These are phyloP conservation scores for Hemisphaericaspora subhashii DNA, from an alignment of 1,139 yeast species.

Conservation along the genomic window DNA sequence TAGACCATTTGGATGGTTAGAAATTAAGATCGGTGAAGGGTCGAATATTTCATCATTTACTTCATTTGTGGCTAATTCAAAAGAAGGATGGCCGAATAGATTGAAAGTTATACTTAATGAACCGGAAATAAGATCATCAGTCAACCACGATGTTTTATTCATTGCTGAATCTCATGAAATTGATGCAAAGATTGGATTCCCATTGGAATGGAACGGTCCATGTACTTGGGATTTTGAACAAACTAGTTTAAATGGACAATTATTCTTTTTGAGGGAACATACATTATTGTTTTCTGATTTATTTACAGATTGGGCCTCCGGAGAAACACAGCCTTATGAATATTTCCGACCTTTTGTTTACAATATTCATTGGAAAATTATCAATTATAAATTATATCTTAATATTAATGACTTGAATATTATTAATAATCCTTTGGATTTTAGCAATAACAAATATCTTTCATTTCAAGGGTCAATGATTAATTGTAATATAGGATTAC, in stretches of 20 bases:
- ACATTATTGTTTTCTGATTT: slow-evolving; percentile 71
- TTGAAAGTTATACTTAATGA: slow-evolving; percentile 49
- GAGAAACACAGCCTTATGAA: slow-evolving; percentile 73
- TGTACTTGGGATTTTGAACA: slow-evolving; percentile 67
- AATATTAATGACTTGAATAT: slow-evolving; percentile 87
- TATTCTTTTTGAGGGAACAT: slow-evolving; percentile 84
- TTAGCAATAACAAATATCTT: slow-evolving; percentile 73
- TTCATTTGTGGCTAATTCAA: slow-evolving; percentile 52
- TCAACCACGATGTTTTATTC: slow-evolving; percentile 80
- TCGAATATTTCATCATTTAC: slow-evolving; percentile 50
- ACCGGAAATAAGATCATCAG: slow-evolving; percentile 77
- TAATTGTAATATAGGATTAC: slow-evolving; percentile 49
- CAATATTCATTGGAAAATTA: slow-evolving; percentile 56
- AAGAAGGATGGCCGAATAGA: slow-evolving; percentile 59
- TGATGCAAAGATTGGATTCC: slow-evolving; percentile 61
- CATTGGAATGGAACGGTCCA: slow-evolving; percentile 79
- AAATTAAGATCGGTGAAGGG: slow-evolving; percentile 57
- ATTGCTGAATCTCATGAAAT: slow-evolving; percentile 61
- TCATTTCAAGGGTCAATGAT: slow-evolving; percentile 71
- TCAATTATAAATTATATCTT: slow-evolving; percentile 59
- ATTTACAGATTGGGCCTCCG: slow-evolving; percentile 73
- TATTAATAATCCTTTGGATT: slow-evolving; percentile 84
- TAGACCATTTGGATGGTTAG: slow-evolving; percentile 91
- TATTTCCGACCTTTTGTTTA: slow-evolving; percentile 71
- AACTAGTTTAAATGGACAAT: slow-evolving; percentile 50